Conservation (phyloP, 805 yeast genomes). For the Candida piceae region DNA sequence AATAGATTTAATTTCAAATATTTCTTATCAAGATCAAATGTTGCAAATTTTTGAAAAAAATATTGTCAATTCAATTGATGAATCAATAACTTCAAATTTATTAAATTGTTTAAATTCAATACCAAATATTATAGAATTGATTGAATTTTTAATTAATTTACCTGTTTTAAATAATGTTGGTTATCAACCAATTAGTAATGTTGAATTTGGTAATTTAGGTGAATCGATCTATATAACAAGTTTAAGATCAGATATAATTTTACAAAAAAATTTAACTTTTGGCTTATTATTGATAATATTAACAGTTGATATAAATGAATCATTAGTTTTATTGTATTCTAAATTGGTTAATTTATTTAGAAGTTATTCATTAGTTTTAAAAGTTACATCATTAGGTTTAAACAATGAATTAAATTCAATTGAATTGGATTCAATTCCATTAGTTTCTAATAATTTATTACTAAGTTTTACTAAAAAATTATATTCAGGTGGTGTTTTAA, state of each 20-base stretch:
- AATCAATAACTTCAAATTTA: constrained; percentile 33
- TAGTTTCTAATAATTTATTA: constrained; percentile 6
- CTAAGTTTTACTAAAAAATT: constrained; percentile 10
- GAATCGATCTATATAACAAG: constrained; percentile 16
- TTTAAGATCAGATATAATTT: constrained; percentile 14
- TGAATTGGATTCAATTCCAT: neutral
- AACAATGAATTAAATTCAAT: neutral
- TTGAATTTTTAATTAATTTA: constrained; percentile 33
- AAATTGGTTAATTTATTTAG: constrained; percentile 14
- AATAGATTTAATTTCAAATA: constrained; percentile 17
- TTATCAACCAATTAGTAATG: constrained; percentile 15
- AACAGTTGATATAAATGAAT: constrained; percentile 29
- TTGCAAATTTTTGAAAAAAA: constrained; percentile 35
- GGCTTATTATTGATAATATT: constrained; percentile 26
- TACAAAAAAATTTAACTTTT: constrained; percentile 18
- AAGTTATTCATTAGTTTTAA: constrained; percentile 5
- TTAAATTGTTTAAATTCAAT: constrained; percentile 36
- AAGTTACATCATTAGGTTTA: constrained; percentile 4
- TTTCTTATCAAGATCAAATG: constrained; percentile 31
- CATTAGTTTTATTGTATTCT: constrained; percentile 19
- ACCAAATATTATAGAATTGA: constrained; percentile 30
- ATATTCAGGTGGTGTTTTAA: constrained; percentile 20
- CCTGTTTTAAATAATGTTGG: constrained; percentile 20
- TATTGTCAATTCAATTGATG: constrained; percentile 38
- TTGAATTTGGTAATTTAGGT: constrained; percentile 23